These are phyloP conservation scores for Aspergillus ochraceoroseus DNA, from an alignment of 2,329 filamentous ascomycete species.

Conservation along the genomic window DNA sequence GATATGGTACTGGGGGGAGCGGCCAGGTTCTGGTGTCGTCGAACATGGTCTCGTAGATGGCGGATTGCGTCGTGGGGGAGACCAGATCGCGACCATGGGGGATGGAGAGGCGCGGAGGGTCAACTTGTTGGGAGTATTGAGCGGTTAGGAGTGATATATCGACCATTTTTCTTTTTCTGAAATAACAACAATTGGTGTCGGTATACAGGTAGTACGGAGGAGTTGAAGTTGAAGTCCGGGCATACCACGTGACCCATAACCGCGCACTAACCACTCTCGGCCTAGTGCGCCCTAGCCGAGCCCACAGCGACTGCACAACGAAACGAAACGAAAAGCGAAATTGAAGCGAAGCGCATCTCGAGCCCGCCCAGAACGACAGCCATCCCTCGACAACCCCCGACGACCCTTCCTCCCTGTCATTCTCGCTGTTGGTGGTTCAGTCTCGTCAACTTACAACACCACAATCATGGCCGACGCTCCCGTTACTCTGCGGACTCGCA, in stretches of 20 bases:
- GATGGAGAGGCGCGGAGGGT: conserved; percentile 55
- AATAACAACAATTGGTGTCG: no score
- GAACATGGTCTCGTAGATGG: conserved; percentile 64
- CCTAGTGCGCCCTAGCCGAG: conserved; percentile 43
- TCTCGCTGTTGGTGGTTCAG: conserved; percentile 30
- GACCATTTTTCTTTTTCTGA: no score
- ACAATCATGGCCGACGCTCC: conserved; percentile 70
- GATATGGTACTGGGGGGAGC: conserved; percentile 64
- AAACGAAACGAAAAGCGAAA: conserved; percentile 25
- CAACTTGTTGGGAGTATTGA: conserved; percentile 76
- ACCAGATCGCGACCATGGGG: conserved; percentile 58
- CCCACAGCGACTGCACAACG: conserved; percentile 33
- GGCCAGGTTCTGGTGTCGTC: conserved; percentile 51
- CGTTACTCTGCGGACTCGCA: conserved; percentile 92
- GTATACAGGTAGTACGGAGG: no score
- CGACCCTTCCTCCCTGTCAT: conserved; percentile 26
- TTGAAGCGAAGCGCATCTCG: conserved; percentile 34
- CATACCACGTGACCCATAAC: conserved; percentile 6
- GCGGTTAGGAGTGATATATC: conserved; percentile 42
- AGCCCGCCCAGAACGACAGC: conserved; percentile 30
- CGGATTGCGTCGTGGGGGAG: conserved; percentile 58
- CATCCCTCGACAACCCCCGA: conserved; percentile 28
- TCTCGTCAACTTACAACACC: conserved; percentile 50
- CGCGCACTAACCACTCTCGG: conserved; percentile 16
- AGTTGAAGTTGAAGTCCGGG: no score